These are phyloP conservation scores for Aspergillus oerlinghausenensis DNA, from an alignment of 2,329 filamentous ascomycete species.

Conservation along the genomic window DNA sequence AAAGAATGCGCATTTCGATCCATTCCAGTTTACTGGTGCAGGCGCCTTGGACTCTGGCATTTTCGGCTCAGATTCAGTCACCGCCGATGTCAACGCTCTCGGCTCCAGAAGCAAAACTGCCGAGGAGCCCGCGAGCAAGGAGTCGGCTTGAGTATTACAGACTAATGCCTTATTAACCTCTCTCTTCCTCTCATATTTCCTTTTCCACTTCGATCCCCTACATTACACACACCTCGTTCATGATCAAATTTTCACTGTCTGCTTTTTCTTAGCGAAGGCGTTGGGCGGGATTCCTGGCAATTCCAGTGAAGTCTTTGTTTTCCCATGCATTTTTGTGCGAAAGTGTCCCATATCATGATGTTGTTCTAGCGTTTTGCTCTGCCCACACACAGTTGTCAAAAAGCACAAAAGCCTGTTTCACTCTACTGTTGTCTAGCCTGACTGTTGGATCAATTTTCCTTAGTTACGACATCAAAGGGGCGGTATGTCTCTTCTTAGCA, in stretches of 20 bases:
- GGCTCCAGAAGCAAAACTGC: conserved; percentile 20
- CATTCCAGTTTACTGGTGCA: conserved; percentile 27
- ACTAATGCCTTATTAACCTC: conserved; percentile 17
- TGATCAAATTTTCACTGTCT: conserved; percentile 2
- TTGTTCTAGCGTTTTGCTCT: neutral
- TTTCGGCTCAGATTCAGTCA: conserved; percentile 33
- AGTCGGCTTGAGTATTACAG: conserved; percentile 4
- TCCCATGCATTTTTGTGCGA: neutral
- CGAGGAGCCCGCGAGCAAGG: conserved; percentile 11
- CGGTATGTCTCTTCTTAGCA: neutral
- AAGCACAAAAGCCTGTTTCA: neutral
- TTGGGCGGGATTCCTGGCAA: conserved; percentile 5
- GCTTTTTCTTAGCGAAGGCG: conserved; percentile 14
- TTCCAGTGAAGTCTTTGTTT: neutral
- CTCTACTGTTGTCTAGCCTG: neutral
- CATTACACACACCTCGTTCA: neutral
- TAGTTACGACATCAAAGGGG: neutral
- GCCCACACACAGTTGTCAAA: neutral
- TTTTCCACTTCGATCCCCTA: neutral
- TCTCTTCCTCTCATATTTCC: conserved; percentile 7
- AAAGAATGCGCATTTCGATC: conserved; percentile 27
- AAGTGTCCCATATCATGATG: neutral
- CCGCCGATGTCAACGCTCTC: conserved; percentile 19
- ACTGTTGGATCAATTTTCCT: neutral
- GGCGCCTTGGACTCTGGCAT: conserved; percentile 33